Conservation (phyloP, 192 early-diverging fungal genomes). For the Backusella liffmaniae region DNA sequence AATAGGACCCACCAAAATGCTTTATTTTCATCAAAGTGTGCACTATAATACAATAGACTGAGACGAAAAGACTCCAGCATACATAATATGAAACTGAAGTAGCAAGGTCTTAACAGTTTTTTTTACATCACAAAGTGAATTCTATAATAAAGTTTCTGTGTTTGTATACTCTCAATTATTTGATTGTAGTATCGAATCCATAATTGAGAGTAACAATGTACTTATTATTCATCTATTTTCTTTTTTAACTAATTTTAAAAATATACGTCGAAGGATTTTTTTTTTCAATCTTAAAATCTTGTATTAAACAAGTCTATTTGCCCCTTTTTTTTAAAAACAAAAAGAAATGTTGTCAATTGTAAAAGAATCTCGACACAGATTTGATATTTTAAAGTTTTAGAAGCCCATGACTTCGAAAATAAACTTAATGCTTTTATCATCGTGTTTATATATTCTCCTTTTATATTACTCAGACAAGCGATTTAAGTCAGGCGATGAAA, state of each 20-base stretch:
- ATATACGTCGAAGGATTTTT: background rate
- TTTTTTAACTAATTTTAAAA: background rate
- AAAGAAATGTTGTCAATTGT: background rate
- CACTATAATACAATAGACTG: background rate
- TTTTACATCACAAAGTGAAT: too few relatives aligned
- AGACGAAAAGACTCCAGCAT: background rate
- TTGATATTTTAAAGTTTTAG: background rate
- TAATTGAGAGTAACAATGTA: background rate
- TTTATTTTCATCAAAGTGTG: background rate
- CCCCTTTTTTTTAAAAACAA: background rate
- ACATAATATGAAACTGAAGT: background rate
- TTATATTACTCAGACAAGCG: background rate
- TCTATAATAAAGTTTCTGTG: too few relatives aligned
- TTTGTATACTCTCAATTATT: too few relatives aligned
- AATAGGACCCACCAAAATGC: background rate
- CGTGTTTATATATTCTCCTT: background rate
- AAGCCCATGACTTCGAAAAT: background rate
- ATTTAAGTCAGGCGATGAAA: background rate
- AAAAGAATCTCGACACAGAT: background rate
- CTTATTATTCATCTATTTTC: too few relatives aligned
- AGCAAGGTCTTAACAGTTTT: too few relatives aligned
- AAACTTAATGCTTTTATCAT: background rate
- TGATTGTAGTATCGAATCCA: background rate
- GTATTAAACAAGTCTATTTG: background rate
- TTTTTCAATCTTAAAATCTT: background rate